phyloP scores from a whole-genome alignment of 306 rosid genomes.

The Ammopiptanthus mongolicus region DNA sequence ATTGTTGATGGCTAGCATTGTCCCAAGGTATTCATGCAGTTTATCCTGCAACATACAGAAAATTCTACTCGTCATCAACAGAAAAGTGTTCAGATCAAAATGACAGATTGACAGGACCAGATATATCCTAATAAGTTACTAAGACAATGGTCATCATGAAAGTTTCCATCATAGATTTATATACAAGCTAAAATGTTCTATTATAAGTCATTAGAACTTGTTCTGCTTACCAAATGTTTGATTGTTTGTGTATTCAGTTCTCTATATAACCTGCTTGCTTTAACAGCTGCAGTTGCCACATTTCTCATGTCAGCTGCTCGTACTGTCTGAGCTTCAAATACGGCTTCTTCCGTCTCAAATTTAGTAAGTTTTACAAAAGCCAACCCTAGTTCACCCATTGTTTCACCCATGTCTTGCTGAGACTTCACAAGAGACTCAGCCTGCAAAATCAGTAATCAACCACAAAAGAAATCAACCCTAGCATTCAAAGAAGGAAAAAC shows the following conservation, averaged over 20 bases:
- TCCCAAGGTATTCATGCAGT: slow-evolving; percentile 95
- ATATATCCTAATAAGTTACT: not conserved
- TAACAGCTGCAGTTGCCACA: slow-evolving; percentile 92
- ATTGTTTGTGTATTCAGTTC: slow-evolving; percentile 93
- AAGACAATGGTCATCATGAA: not conserved
- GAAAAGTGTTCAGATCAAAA: not conserved
- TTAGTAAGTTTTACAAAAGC: slow-evolving; percentile 86
- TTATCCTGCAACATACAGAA: slow-evolving; percentile 67
- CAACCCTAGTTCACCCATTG: slow-evolving; percentile 86
- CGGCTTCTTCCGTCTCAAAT: slow-evolving; percentile 83
- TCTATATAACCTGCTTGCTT: slow-evolving; percentile 83
- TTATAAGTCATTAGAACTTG: not conserved
- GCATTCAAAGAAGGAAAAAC: not conserved
- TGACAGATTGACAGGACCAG: not conserved
- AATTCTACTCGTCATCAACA: slow-evolving; percentile 14
- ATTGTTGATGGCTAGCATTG: slow-evolving; percentile 70
- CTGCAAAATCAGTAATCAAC: slow-evolving; percentile 31
- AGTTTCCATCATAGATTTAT: not conserved
- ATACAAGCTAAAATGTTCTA: not conserved
- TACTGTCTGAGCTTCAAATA: slow-evolving; percentile 53
- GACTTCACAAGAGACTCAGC: slow-evolving; percentile 93
- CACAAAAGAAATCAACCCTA: slow-evolving; percentile 5
- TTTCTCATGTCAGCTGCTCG: slow-evolving; percentile 74
- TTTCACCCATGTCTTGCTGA: slow-evolving; percentile 96
- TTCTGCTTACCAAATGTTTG: slow-evolving; percentile 72